These are phyloP conservation scores for Globisporangium megalacanthum DNA, from an alignment of 352 stramenopile species.

Conservation along the genomic window DNA sequence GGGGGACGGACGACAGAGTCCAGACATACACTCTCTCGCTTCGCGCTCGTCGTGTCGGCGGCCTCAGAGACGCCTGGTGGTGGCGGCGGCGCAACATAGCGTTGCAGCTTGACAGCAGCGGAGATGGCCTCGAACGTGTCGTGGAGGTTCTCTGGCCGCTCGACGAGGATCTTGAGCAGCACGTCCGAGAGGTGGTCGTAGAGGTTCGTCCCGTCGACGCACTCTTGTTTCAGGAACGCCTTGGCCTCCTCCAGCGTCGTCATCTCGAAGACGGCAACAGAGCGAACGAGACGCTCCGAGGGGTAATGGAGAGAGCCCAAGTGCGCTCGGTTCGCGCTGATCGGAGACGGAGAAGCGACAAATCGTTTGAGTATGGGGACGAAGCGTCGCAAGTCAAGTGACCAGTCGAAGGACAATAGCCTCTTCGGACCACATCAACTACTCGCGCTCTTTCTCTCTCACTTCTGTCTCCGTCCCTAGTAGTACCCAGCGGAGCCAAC, in stretches of 20 bases:
- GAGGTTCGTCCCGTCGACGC: constrained; percentile 64
- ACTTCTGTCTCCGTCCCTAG: no score
- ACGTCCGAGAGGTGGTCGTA: constrained; percentile 86
- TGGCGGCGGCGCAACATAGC: constrained; percentile 36
- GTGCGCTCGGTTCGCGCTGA: no score
- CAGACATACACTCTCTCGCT: constrained; percentile 47
- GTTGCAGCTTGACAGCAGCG: constrained; percentile 76
- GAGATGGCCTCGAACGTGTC: constrained; percentile 88
- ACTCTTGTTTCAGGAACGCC: constrained; percentile 84
- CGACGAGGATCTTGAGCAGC: constrained; percentile 81
- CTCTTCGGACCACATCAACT: no score
- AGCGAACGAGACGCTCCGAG: no score
- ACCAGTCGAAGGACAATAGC: neutral
- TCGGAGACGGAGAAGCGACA: no score
- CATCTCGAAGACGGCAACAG: constrained; percentile 25
- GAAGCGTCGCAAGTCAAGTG: no score
- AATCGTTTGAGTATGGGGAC: neutral
- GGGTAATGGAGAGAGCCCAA: no score
- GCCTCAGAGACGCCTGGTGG: constrained; percentile 20
- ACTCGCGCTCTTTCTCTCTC: neutral
- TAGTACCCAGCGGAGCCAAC: constrained; percentile 58
- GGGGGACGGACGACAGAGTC: no score
- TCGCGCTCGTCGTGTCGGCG: constrained; percentile 24
- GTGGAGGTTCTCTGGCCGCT: constrained; percentile 78
- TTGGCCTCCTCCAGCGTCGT: constrained; percentile 85